Percentiles rank a stretch among this genome's conserved stretches.
phyloP scores from a whole-genome alignment of 2,329 filamentous ascomycete species.

The Xylaria sp. region DNA sequence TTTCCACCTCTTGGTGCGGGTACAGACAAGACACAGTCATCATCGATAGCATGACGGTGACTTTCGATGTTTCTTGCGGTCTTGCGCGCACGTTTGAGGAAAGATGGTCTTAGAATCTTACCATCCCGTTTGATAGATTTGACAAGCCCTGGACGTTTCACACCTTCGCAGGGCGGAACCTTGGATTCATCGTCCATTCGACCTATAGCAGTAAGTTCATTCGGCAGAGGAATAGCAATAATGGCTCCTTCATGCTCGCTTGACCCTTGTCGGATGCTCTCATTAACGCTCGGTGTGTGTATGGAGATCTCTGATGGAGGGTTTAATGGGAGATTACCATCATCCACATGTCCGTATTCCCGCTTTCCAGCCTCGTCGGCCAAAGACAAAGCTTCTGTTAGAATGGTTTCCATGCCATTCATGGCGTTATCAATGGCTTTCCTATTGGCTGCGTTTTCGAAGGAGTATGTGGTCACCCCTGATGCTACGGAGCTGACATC shows the following conservation, averaged over 20 bases:
- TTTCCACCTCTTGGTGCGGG: conserved; percentile 41
- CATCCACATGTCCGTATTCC: conserved; percentile 43
- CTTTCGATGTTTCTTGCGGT: conserved; percentile 19
- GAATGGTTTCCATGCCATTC: conserved; percentile 58
- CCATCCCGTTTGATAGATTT: conserved; percentile 40
- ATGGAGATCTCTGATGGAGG: conserved; percentile 33
- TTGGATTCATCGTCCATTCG: conserved; percentile 32
- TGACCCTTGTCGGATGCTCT: conserved; percentile 35
- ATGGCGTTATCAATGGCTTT: conserved; percentile 44
- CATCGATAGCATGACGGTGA: conserved; percentile 30
- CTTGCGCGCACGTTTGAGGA: conserved; percentile 34
- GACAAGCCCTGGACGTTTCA: conserved; percentile 23
- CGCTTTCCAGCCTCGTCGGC: conserved; percentile 56
- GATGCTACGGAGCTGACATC: conserved; percentile 33
- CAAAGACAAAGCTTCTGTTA: conserved; percentile 59
- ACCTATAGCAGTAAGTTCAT: conserved; percentile 34
- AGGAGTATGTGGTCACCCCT: conserved; percentile 46
- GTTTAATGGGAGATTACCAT: conserved; percentile 36
- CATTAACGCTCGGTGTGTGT: conserved; percentile 37
- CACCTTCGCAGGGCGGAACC: conserved; percentile 23
- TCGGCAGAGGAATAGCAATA: conserved; percentile 21
- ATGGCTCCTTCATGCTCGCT: conserved; percentile 33
- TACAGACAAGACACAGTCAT: conserved; percentile 42
- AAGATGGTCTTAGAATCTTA: conserved; percentile 36
- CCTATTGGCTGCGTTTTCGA: conserved; percentile 41